phyloP scores from a whole-genome alignment of 441 rosid genomes.

The Raphanus hybrid region DNA sequence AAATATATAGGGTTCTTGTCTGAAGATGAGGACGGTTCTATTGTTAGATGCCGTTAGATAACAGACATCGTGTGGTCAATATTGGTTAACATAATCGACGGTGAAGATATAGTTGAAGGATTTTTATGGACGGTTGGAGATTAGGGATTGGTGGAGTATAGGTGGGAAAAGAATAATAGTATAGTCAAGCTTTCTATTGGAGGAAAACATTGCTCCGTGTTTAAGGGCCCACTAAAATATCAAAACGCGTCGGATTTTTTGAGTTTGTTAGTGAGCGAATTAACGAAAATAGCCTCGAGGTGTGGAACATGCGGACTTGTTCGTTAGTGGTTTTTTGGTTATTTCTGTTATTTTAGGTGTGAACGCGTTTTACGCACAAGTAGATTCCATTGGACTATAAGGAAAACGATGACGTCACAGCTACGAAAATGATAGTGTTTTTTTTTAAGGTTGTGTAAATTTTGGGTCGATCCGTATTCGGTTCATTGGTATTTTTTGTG shows the following conservation, averaged over 20 bases:
- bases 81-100: conserved; percentile 25
- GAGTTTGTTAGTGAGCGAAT: background rate
- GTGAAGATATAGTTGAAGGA: conserved; percentile 32
- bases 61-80: conserved; percentile 50
- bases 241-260: conserved; percentile 18
- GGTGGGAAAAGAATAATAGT: conserved; percentile 20
- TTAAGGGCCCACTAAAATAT: conserved; percentile 36
- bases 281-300: background rate
- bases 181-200: conserved; percentile 1
- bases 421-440: no score
- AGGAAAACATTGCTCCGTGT: conserved; percentile 25
- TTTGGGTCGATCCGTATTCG: no score
- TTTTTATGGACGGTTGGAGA: conserved; percentile 44
- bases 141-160: conserved; percentile 11
- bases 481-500: no score
- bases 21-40: conserved; percentile 51
- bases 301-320: background rate
- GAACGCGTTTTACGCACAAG: conserved; percentile 36
- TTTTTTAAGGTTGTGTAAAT: no score
- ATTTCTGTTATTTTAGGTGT: conserved; percentile 27
- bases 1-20: conserved; percentile 12
- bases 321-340: conserved; percentile 27
- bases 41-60: conserved; percentile 57
- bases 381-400: conserved; percentile 12
- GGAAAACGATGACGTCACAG: no score